phyloP scores from a whole-genome alignment of 495 filamentous ascomycete species.

The Extremus antarcticus region DNA sequence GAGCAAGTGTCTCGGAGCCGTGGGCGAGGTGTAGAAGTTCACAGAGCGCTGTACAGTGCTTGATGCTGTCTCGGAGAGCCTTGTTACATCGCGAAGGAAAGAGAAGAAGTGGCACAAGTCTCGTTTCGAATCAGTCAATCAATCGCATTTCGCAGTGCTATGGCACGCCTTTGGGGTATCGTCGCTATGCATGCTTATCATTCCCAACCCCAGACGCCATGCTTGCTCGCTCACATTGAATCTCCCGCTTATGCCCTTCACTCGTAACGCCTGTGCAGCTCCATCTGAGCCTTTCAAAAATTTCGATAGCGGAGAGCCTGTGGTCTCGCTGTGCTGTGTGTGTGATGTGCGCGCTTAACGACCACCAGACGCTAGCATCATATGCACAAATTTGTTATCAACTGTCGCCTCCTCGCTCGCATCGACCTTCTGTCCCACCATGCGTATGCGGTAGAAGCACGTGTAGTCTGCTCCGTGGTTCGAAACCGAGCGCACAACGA shows the following conservation, averaged over 20 bases:
- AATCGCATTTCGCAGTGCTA: background rate
- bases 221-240: background rate
- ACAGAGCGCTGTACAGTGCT: too few relatives aligned
- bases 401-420: background rate
- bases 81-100: too few relatives aligned
- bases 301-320: too few relatives aligned
- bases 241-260: background rate
- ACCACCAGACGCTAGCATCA: too few relatives aligned
- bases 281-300: too few relatives aligned
- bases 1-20: too few relatives aligned
- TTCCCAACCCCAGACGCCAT: background rate
- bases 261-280: too few relatives aligned
- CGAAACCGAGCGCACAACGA: slow-evolving; percentile 40
- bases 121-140: background rate
- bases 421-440: slow-evolving; percentile 39
- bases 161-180: background rate
- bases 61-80: too few relatives aligned
- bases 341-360: too few relatives aligned
- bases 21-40: too few relatives aligned
- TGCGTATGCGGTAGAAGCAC: slow-evolving; percentile 49
- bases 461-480: slow-evolving; percentile 49
- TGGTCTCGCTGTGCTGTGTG: too few relatives aligned
- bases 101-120: too few relatives aligned
- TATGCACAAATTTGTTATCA: background rate
- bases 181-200: background rate